phyloP scores from a whole-genome alignment of 768 basidiomycete species.

The Rhizopogon vulgaris region DNA sequence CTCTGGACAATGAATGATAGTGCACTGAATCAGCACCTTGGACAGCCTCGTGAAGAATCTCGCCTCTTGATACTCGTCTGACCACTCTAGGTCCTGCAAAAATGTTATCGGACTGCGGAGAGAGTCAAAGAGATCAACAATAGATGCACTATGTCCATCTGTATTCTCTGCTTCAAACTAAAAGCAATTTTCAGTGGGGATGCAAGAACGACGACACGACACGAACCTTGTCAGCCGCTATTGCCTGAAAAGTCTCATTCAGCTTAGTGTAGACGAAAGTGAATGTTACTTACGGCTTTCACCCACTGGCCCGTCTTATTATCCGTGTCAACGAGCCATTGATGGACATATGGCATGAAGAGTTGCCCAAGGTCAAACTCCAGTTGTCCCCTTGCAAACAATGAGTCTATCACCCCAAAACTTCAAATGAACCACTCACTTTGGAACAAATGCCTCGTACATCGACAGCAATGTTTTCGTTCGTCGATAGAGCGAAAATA shows the following conservation, averaged over 20 bases:
- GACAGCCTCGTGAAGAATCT: constrained; percentile 85
- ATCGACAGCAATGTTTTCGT: constrained; percentile 72
- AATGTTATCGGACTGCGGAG: constrained; percentile 86
- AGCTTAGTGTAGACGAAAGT: constrained; percentile 1
- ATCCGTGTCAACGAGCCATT: constrained; percentile 88
- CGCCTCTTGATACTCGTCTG: constrained; percentile 83
- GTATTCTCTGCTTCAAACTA: constrained; percentile 75
- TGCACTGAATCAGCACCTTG: constrained; percentile 46
- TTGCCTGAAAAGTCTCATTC: constrained; percentile 44
- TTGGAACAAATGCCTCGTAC: constrained; percentile 72
- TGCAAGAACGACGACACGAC: neutral
- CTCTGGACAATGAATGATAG: neutral
- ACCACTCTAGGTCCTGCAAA: constrained; percentile 87
- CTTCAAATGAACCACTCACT: constrained; percentile 41
- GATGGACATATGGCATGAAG: constrained; percentile 83
- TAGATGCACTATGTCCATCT: constrained; percentile 92
- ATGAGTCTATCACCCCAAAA: constrained; percentile 4
- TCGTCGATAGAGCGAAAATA: constrained; percentile 81
- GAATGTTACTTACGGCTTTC: constrained; percentile 57
- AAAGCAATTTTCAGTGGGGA: constrained; percentile 3
- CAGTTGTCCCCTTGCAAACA: constrained; percentile 39
- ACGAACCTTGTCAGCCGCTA: constrained; percentile 74
- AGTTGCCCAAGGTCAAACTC: constrained; percentile 67
- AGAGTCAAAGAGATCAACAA: constrained; percentile 93
- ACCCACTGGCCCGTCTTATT: constrained; percentile 93